phyloP scores from a whole-genome alignment of 1,284 basidiomycete species.

The Sporisorium exsertum region DNA sequence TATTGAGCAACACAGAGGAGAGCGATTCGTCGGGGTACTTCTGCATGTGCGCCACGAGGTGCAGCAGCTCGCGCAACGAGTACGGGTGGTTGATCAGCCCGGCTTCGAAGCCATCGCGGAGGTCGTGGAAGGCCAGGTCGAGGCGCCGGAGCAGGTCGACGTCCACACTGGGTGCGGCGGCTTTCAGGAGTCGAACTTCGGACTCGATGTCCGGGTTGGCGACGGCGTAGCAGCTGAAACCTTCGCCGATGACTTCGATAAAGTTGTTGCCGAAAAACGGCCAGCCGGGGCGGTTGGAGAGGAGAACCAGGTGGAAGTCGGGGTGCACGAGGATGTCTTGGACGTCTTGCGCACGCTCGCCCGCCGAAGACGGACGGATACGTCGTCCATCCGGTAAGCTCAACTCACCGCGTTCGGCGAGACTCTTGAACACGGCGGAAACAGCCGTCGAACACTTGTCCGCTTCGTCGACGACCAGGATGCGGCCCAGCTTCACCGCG shows the following conservation, averaged over 20 bases:
- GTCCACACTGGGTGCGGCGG: conserved; percentile 65
- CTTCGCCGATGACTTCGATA: conserved; percentile 68
- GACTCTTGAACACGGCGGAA: conserved; percentile 68
- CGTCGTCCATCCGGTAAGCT: conserved; percentile 68
- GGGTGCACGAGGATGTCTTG: conserved; percentile 65
- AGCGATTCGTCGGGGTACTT: conserved; percentile 68
- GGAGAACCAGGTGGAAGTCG: conserved; percentile 69
- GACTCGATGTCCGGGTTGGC: conserved; percentile 68
- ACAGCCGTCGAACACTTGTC: conserved; percentile 70
- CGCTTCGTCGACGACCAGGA: conserved; percentile 70
- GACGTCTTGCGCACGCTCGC: conserved; percentile 6
- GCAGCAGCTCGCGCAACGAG: conserved; percentile 69
- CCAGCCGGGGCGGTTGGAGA: conserved; percentile 69
- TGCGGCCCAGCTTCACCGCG: conserved; percentile 66
- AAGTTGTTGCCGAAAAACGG: conserved; percentile 69
- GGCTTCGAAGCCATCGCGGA: conserved; percentile 68
- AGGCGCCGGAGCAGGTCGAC: conserved; percentile 61
- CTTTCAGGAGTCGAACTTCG: conserved; percentile 66
- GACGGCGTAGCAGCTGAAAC: conserved; percentile 68
- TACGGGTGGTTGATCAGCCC: conserved; percentile 69
- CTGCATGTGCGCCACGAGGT: conserved; percentile 69
- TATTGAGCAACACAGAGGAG: conserved; percentile 68
- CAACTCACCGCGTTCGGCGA: conserved; percentile 69
- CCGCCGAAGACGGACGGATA: conserved; percentile 48
- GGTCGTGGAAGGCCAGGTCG: conserved; percentile 68